phyloP scores from a whole-genome alignment of 2,329 filamentous ascomycete genomes.

The Penicillium brasilianum region DNA sequence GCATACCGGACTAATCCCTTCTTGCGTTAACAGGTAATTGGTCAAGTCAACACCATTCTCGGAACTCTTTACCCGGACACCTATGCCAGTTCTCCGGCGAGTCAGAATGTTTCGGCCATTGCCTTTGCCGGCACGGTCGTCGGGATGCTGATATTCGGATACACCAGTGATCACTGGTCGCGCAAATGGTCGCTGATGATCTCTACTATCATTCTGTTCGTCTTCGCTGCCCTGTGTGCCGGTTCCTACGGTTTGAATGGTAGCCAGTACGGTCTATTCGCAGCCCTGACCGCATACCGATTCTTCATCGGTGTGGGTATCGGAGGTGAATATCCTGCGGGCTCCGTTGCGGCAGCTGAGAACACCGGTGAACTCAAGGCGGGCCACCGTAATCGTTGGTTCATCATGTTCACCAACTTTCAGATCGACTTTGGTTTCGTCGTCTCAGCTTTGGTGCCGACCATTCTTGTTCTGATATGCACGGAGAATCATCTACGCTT shows the following conservation, averaged over 20 bases:
- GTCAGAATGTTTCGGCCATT: constrained; percentile 77
- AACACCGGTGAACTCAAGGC: constrained; percentile 79
- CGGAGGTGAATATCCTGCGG: constrained; percentile 63
- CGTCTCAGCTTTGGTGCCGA: constrained; percentile 76
- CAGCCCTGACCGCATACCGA: constrained; percentile 78
- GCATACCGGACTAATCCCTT: constrained; percentile 9
- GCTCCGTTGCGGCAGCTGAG: constrained; percentile 82
- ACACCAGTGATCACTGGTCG: constrained; percentile 81
- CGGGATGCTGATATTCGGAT: constrained; percentile 81
- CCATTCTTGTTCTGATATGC: constrained; percentile 65
- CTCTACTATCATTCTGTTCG: constrained; percentile 80
- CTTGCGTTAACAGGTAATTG: constrained; percentile 67
- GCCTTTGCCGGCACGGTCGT: constrained; percentile 86
- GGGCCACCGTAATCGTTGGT: constrained; percentile 87
- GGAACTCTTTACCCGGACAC: constrained; percentile 67
- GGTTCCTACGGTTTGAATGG: constrained; percentile 77
- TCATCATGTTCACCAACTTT: constrained; percentile 85
- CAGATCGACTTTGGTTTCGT: constrained; percentile 88
- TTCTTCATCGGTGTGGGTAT: constrained; percentile 86
- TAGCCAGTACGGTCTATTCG: constrained; percentile 72
- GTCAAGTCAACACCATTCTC: constrained; percentile 81
- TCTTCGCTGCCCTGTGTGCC: constrained; percentile 81
- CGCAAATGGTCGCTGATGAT: constrained; percentile 79
- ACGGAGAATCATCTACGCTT: constrained; percentile 68
- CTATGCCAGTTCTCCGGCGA: constrained; percentile 72